These are phyloP conservation scores for Thelephora ganbajun DNA, from an alignment of 768 basidiomycete species.

Conservation along the genomic window DNA sequence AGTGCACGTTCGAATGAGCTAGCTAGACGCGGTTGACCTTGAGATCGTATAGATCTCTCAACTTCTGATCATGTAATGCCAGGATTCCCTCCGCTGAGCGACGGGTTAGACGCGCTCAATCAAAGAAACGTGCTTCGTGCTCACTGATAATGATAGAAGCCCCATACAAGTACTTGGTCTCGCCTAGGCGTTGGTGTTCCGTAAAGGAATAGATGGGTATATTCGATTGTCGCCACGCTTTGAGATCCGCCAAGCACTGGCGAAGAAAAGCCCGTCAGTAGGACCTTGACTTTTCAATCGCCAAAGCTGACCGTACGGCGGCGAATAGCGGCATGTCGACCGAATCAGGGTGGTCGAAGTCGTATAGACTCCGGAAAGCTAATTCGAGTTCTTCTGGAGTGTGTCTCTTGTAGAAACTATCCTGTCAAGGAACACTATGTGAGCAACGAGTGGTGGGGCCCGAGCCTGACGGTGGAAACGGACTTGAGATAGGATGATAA, in stretches of 20 bases:
- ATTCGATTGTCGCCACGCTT: slow-evolving; percentile 69
- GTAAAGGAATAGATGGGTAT: slow-evolving; percentile 93
- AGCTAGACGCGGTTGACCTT: slow-evolving; percentile 34
- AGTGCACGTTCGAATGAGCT: not conserved
- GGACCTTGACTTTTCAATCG: not conserved
- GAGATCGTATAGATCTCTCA: slow-evolving; percentile 80
- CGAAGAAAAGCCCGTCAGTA: not conserved
- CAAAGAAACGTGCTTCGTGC: not conserved
- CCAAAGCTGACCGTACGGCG: slow-evolving; percentile 26
- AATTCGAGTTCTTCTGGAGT: slow-evolving; percentile 63
- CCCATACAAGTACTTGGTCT: slow-evolving; percentile 84
- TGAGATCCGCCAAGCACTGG: slow-evolving; percentile 78
- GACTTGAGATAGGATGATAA: slow-evolving; percentile 86
- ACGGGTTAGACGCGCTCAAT: not conserved
- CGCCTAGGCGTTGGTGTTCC: slow-evolving; percentile 68
- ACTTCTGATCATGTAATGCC: slow-evolving; percentile 64
- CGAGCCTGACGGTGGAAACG: slow-evolving; percentile 3
- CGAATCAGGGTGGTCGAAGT: slow-evolving; percentile 88
- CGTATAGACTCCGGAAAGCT: slow-evolving; percentile 71
- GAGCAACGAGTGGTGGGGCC: not conserved
- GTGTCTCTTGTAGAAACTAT: slow-evolving; percentile 87
- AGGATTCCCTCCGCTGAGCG: slow-evolving; percentile 78
- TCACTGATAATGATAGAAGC: slow-evolving; percentile 81
- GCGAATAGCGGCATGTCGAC: slow-evolving; percentile 86
- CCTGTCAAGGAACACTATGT: slow-evolving; percentile 29